phyloP scores from a whole-genome alignment of 2,329 filamentous ascomycete genomes.

The Aspergillus floridensis region DNA sequence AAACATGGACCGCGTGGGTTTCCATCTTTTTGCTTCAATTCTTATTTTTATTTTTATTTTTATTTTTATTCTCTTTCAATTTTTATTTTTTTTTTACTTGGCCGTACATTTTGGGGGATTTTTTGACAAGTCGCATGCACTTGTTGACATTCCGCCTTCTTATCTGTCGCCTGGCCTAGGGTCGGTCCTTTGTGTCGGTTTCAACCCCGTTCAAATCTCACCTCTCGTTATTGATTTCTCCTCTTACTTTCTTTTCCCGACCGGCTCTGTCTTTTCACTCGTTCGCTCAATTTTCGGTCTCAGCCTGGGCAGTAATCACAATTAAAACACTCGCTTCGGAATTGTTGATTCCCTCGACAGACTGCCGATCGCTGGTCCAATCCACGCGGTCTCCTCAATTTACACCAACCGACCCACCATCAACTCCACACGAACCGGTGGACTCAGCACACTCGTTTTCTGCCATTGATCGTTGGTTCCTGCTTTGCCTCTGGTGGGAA shows the following conservation, averaged over 20 bases:
- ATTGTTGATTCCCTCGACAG: not conserved
- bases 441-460: not conserved
- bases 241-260: not conserved
- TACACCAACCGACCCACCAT: not conserved
- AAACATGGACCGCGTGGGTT: not conserved
- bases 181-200: not conserved
- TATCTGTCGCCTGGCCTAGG: not conserved
- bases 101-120: not conserved
- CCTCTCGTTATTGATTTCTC: not conserved
- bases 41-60: not conserved
- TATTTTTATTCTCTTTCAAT: not conserved
- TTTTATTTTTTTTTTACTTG: not conserved
- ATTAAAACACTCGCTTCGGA: not conserved
- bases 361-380: not conserved
- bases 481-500: constrained; percentile 4
- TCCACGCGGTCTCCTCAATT: constrained; percentile 3
- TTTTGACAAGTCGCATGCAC: not conserved
- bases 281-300: not conserved
- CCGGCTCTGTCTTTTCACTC: not conserved
- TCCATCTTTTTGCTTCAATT: not conserved
- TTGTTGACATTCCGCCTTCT: constrained; percentile 3
- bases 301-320: not conserved
- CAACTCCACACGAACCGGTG: constrained; percentile 8
- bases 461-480: constrained; percentile 1
- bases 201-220: not conserved